Evolutionary conservation across 306 rosid species (phyloP), one percentile per base, ranked within the genome.

Genomic region (Sesbania bispinosa): DNA sequence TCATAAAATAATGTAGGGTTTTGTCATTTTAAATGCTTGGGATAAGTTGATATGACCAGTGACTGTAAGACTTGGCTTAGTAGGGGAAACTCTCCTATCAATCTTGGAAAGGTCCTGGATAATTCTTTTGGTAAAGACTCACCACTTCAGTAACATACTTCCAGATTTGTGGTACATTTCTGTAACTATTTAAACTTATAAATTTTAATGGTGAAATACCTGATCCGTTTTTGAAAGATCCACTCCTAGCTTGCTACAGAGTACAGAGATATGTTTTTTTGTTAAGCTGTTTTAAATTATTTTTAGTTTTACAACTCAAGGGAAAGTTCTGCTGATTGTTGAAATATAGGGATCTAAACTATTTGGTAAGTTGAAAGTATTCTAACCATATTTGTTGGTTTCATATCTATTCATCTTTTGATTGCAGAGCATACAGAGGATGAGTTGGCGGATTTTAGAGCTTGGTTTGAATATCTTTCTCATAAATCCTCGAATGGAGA

Each of bases 371-470:
- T 26, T 43, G 59, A 61, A 51, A 29, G 42, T 16, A 3, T 13
- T 61, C 64, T 35, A 32, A 61, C 24, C 47, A 7, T 32, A 67
- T 45, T 79, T 72, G 59, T 46, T 70, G 69, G 9, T 47, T 70
- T 32, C 32, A n/a, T 18, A 45, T 77, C 53, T 4, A 11, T 32
- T 58, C 62, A 36, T 72, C 53, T 52, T 14, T 27, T 66, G 13
- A 24, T 66, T 76, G 66, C 89, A 91, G 97, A 81, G 32, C 66
- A 80, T 8, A 36, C 82, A 30, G 82, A 85, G 43, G 62, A 64
- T 58, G 97, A 95, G 29, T 78, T 91, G 84, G 83, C 51, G 11
- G 96, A 85, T 86, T 86, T 91, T 50, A 83, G 84, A 67, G 79
- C 71, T 15, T 77, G 81, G 73, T 78, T 83, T 71, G 86, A 81